Evolutionary conservation across 2,329 filamentous ascomycete genomes (phyloP), one percentile per base, ranked within the genome.

Genomic region (Monosporascus sp.): DNA sequence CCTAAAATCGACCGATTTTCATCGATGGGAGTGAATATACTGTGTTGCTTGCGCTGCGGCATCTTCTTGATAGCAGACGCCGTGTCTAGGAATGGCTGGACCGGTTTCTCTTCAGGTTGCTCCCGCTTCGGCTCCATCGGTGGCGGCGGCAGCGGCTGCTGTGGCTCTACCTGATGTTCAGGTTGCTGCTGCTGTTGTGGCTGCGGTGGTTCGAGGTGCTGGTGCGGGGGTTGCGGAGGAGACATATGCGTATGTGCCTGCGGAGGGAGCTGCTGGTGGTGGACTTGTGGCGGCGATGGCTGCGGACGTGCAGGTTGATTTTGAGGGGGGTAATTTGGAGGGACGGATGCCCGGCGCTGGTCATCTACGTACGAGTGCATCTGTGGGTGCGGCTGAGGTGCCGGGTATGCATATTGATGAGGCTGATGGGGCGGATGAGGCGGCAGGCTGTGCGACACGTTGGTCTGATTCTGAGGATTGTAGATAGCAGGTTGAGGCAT

Each of bases 11-110:
- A 97, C 48, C 89, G 83, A 63, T 88, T 91, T 68, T 96, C 92
- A 64, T 97, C 94, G 58, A 99, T 96, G 0, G 94, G 94, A 0
- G 94, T 99, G 68, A 97, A 97, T 55, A 99, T 97, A 69, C 92
- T 97, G 67, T 92, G 87, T 22, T 87, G 87, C 68, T 92, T 92
- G 37, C 89, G 86, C 64, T 87, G 88, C 2, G 87, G 86, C 58
- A 89, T 74, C 60, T 81, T 84, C 69, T 82, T 82, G 57, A 84
- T 79, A 19, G 74, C 74, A 37, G 71, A 70, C 48, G 76, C 76
- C 6, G 75, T 82, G 60, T 80, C 80, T 50, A 80, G 65, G 44
- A 78, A 63, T 8, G 73, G 78, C 37, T 74, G 72, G 55, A 75
- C 71, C 3, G 73, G 71, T 37, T 75, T 70, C 17, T 79, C 74